phyloP scores from a whole-genome alignment of 2,329 filamentous ascomycete species.

The Exserohilum turcica region DNA sequence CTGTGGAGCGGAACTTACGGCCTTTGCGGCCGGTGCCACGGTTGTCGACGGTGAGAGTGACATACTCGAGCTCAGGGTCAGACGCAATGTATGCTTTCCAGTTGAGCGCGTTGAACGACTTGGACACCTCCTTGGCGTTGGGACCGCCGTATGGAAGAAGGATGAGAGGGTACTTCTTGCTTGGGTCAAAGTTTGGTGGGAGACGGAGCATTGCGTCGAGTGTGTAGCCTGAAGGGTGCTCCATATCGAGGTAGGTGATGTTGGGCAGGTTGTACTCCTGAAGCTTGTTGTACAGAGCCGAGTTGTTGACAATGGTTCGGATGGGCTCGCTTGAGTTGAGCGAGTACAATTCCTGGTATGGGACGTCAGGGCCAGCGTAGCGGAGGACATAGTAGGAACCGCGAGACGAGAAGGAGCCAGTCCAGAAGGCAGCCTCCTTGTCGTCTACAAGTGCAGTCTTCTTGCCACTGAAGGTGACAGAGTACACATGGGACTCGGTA shows the following conservation, averaged over 20 bases:
- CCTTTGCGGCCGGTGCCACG: conserved; percentile 70
- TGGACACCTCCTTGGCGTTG: conserved; percentile 65
- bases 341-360: conserved; percentile 70
- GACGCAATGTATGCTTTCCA: conserved; percentile 70
- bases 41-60: conserved; percentile 71
- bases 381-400: conserved; percentile 69
- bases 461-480: conserved; percentile 63
- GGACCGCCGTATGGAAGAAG: conserved; percentile 73
- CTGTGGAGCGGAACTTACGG: conserved; percentile 64
- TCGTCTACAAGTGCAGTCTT: conserved; percentile 68
- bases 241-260: conserved; percentile 66
- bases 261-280: conserved; percentile 67
- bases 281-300: conserved; percentile 60
- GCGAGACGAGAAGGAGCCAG: conserved; percentile 67
- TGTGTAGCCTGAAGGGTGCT: conserved; percentile 64
- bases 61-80: conserved; percentile 70
- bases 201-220: conserved; percentile 70
- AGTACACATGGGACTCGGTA: conserved; percentile 71
- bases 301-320: conserved; percentile 65
- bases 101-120: conserved; percentile 60
- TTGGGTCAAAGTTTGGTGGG: conserved; percentile 66
- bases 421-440: conserved; percentile 62
- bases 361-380: conserved; percentile 69
- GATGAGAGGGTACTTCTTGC: conserved; percentile 68
- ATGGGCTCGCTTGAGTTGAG: conserved; percentile 61